Percentiles rank a stretch among this genome's conserved stretches.
phyloP scores from a whole-genome alignment of 176 grass and related monocot genomes.

The Juncus inflexus region DNA sequence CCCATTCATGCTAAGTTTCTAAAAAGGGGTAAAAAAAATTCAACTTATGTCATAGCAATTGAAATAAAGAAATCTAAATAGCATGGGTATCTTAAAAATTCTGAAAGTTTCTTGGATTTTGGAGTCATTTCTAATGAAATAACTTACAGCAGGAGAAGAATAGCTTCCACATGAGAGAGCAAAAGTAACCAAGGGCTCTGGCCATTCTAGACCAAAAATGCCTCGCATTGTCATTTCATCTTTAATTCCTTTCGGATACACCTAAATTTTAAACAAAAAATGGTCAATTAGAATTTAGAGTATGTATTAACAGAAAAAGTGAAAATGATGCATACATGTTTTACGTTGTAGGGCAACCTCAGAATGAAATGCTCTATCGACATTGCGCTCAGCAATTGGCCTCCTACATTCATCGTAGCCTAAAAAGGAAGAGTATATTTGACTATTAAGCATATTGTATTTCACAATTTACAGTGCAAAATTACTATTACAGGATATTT shows the following conservation, averaged over 20 bases:
- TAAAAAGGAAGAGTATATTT: conserved; percentile 27
- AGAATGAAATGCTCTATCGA: conserved; percentile 95
- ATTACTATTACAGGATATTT: not conserved
- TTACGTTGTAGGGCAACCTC: conserved; percentile 67
- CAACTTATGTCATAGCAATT: not conserved
- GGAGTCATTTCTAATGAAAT: not conserved
- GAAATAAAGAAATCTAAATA: not conserved
- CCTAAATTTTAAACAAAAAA: conserved; percentile 34
- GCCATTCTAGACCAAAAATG: conserved; percentile 79
- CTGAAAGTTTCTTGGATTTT: too few species aligned
- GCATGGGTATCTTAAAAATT: too few species aligned
- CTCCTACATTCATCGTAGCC: conserved; percentile 74
- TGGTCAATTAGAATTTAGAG: not conserved
- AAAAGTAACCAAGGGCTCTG: conserved; percentile 86
- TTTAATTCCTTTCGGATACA: conserved; percentile 29
- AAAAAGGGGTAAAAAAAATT: not conserved
- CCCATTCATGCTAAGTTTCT: not conserved
- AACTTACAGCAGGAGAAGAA: conserved; percentile 91
- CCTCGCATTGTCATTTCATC: conserved; percentile 37
- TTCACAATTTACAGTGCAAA: not conserved
- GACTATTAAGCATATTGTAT: conserved; percentile 12
- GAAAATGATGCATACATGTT: conserved; percentile 41
- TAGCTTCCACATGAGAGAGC: conserved; percentile 91
- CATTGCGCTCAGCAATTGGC: conserved; percentile 84
- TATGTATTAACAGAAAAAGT: not conserved